Percentiles rank a stretch among this genome's conserved stretches.
Evolutionary conservation across 176 grass and related monocot genomes (phyloP).

Genomic region (Carex myosuroides): DNA sequence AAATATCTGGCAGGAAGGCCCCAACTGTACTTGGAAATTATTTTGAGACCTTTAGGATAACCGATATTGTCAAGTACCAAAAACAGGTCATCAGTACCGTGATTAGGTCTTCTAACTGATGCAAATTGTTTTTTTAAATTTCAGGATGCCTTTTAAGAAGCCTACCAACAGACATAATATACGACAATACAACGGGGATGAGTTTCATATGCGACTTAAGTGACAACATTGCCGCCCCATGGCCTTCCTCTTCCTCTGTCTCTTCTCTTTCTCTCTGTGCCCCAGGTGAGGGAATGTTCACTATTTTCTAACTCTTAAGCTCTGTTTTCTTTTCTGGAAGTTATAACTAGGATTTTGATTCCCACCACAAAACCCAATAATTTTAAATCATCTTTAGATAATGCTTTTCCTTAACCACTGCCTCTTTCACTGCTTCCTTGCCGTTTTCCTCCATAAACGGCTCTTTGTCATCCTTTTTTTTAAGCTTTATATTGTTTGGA

Average conservation of each 20-base stretch:
- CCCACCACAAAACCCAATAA: not conserved
- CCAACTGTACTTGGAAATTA: not conserved
- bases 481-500: not conserved
- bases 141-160: constrained; percentile 90
- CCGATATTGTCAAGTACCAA: not conserved
- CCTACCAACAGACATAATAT: constrained; percentile 78
- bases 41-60: not conserved
- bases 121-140: constrained; percentile 7
- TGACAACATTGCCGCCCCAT: constrained; percentile 94
- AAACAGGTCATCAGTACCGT: constrained; percentile 11
- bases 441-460: not conserved
- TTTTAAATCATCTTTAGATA: not conserved
- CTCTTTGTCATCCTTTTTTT: not conserved
- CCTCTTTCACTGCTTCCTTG: not conserved
- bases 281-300: constrained; percentile 40
- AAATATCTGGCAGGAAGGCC: not conserved
- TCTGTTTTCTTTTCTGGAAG: not conserved
- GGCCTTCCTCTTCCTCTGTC: constrained; percentile 89
- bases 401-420: not conserved
- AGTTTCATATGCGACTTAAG: constrained; percentile 96
- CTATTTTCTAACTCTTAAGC: not conserved
- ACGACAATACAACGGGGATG: constrained; percentile 80
- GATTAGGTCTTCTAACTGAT: not conserved
- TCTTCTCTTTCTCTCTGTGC: constrained; percentile 93
- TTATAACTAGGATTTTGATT: not conserved